Base-by-base conservation (phyloP, 345 rosid species). In the Toxicodendron radicans region DNA sequence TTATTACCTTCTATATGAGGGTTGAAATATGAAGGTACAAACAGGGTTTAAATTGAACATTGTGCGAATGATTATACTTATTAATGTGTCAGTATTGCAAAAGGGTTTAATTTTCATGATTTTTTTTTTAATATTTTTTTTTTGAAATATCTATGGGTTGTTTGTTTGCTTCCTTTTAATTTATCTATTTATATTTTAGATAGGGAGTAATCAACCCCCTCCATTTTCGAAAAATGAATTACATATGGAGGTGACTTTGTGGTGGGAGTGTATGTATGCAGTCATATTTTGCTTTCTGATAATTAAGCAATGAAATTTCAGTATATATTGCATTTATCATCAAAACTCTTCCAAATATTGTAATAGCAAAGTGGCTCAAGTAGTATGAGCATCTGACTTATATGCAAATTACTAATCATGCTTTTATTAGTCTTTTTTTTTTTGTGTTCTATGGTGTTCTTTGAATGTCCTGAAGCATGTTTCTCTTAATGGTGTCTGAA, bases 401-500 rank as follows among this genome's bases (percentile, higher is more conserved):
- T 7, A 21, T 49, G 20, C 14, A 43, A 41, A 41, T 38, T 8
- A 41, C 43, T 43, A 8, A 43, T 18, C 7, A 8, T 21, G 16
- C 45, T 35, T n/a, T 53, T 18, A 7, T 43, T 64, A 24, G n/a
- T n/a, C 72, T 53, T 3, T 52, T 4, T 69, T 64, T 69, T 56
- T 65, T 56, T 56, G 35, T 56, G 20, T 46, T 43, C 21, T n/a
- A 0, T 65, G 43, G 43, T 3, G 10, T 10, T 43, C 43, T 48
- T 58, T 1, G 30, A 45, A 67, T 23, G 23, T 72, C 30, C 56
- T 56, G 52, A 21, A 20, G 38, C 48, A 20, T 49, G 49, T 24
- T 62, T 76, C 16, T 56, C 16, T 41, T 64, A 18, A 43, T 64
- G 64, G 52, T 75, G 33, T 73, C 72, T 66, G 60, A 48, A 70